Base-by-base conservation (phyloP, 2,329 filamentous ascomycete genomes). In the Neonectria sp. region DNA sequence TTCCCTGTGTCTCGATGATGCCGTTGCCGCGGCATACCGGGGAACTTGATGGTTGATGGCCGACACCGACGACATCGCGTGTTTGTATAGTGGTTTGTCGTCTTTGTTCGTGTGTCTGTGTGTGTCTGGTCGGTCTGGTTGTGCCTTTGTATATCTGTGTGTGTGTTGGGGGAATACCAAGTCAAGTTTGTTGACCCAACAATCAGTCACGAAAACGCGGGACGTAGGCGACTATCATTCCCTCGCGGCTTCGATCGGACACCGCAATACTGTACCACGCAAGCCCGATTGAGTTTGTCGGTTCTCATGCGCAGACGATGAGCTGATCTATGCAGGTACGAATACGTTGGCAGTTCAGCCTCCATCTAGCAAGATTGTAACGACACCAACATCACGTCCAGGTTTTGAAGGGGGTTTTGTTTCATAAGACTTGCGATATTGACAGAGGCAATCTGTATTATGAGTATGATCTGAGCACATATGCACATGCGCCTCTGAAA, bases 401-500 rank as follows among this genome's bases (percentile, higher is more conserved):
- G 4, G 9, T 12, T 6, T 33, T 51, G 15, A 21, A 11, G 27
- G 9, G 11, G 29, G 17, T 21, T n/a, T 48, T 25, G 21, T 7
- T 25, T 25, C 24, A 48, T 25, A 24, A 48, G 37, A 25, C 45
- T 6, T 13, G 45, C 6, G 12, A 17, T 29, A 24, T 17, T 9
- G 12, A 49, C 7, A 29, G 11, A n/a, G 9, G 17, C 7, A 52
- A n/a, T 29, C 15, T n/a, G 21, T 27, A 17, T 17, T 31, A 29
- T 31, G 13, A 27, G 12, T 9, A 48, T 48, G 45, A 21, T 8
- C 8, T 48, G 49, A 21, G 31, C 29, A 24, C 9, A 24, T n/a
- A 21, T 24, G 29, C 49, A 51, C 48, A 53, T 24, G 51, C 31
- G n/a, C 37, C 31, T 53, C 31, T 15, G n/a, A 53, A 62, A 46